Conservation (phyloP, 2,329 filamentous ascomycete species). For the Sphaerostilbella broomeana region DNA sequence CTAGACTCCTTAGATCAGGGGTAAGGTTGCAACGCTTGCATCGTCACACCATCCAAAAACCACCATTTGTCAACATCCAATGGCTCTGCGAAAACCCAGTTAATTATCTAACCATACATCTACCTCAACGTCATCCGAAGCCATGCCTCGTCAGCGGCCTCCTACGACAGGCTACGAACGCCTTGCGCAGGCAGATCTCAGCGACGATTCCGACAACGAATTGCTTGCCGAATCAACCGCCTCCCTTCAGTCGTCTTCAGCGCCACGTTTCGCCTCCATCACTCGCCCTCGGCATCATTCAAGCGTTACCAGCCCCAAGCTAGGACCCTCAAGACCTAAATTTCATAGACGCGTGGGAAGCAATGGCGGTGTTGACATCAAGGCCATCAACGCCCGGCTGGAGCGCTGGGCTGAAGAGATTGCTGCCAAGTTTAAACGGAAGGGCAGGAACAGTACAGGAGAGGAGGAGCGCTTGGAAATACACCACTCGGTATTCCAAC, state of each 20-base stretch:
- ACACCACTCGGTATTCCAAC: constrained; percentile 92
- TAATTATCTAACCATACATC: too few species aligned
- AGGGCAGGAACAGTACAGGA: constrained; percentile 61
- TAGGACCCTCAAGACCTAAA: constrained; percentile 30
- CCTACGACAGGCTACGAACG: constrained; percentile 79
- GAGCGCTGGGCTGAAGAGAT: constrained; percentile 98
- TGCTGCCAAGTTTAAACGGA: constrained; percentile 91
- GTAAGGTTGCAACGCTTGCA: too few species aligned
- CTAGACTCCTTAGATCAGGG: too few species aligned
- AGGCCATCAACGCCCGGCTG: constrained; percentile 91
- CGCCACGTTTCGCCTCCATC: constrained; percentile 59
- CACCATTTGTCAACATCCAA: too few species aligned
- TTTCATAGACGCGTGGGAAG: constrained; percentile 48
- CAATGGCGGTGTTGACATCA: constrained; percentile 91
- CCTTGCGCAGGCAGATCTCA: constrained; percentile 74
- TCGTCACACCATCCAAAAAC: too few species aligned
- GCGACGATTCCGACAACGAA: constrained; percentile 63
- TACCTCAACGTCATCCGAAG: too few species aligned
- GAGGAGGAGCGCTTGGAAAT: constrained; percentile 91
- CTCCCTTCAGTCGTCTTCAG: constrained; percentile 51
- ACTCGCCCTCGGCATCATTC: constrained; percentile 54
- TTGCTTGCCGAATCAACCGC: constrained; percentile 47
- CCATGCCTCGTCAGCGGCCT: constrained; percentile 62
- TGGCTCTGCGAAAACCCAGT: too few species aligned
- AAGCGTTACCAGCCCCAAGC: constrained; percentile 52